These are phyloP conservation scores for Emmonsiellopsis sp. DNA, from an alignment of 2,329 filamentous ascomycete genomes.

Conservation along the genomic window DNA sequence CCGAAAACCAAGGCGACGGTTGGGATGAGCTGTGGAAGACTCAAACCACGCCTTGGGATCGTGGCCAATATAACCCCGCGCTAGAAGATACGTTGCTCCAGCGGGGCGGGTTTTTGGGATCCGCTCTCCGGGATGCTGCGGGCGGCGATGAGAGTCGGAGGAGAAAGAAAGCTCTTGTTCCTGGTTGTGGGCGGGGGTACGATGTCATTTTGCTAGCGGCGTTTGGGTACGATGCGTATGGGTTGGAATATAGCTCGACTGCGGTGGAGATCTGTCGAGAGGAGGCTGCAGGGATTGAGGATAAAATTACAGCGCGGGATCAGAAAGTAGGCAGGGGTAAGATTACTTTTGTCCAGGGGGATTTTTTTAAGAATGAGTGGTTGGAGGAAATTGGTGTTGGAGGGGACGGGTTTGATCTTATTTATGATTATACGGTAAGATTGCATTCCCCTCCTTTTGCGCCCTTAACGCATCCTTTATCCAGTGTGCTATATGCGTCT, in stretches of 20 bases:
- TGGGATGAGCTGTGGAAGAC: slow-evolving; percentile 51
- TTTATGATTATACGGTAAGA: slow-evolving; percentile 54
- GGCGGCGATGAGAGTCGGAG: slow-evolving; percentile 11
- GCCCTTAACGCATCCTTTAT: neutral
- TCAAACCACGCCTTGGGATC: slow-evolving; percentile 50
- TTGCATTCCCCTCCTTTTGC: neutral
- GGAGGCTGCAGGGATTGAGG: slow-evolving; percentile 23
- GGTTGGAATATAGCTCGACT: slow-evolving; percentile 56
- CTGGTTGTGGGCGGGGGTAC: slow-evolving; percentile 73
- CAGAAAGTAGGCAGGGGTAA: slow-evolving; percentile 26
- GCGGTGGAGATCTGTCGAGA: slow-evolving; percentile 33
- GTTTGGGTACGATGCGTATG: slow-evolving; percentile 68
- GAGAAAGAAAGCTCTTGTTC: slow-evolving; percentile 57
- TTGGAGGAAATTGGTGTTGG: slow-evolving; percentile 23
- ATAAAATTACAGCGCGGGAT: slow-evolving; percentile 27
- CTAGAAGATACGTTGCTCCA: slow-evolving; percentile 44
- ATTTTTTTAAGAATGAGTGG: slow-evolving; percentile 38
- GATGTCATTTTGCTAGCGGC: slow-evolving; percentile 67
- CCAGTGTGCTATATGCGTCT: neutral
- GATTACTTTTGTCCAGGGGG: slow-evolving; percentile 33
- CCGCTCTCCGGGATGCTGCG: slow-evolving; percentile 21
- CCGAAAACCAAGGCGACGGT: slow-evolving; percentile 33
- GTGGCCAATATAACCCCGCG: slow-evolving; percentile 48
- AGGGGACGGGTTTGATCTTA: slow-evolving; percentile 36
- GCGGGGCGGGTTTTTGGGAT: slow-evolving; percentile 27